These are phyloP conservation scores for Triticum aestivum DNA, from an alignment of 176 grass and related monocot species.

Conservation along the genomic window IWGSC_CS_RefSeq_v2.1 NC_057805.1:23754825-23755324, in stretches of 20 bases:
- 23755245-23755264: conserved; percentile 82
- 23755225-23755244: conserved; percentile 93
- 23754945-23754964: conserved; percentile 65
- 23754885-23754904: conserved; percentile 55
- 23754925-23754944: conserved; percentile 77
- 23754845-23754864: conserved; percentile 71
- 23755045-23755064: conserved; percentile 35
- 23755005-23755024: conserved; percentile 60
- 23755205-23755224: conserved; percentile 94
- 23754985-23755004: conserved; percentile 63
- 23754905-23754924: conserved; percentile 62
- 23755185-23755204: conserved; percentile 54
- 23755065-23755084: conserved; percentile 34
- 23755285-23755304: conserved; percentile 59
- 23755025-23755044: conserved; percentile 43
- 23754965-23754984: conserved; percentile 68
- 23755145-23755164: conserved; percentile 46
- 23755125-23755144: conserved; percentile 40
- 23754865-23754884: conserved; percentile 72
- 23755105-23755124: conserved; percentile 73
- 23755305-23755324: conserved; percentile 72
- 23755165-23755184: conserved; percentile 67
- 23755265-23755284: conserved; percentile 96
- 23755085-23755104: conserved; percentile 88
- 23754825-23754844: conserved; percentile 74